Percentiles rank a stretch among this genome's conserved stretches.
These are phyloP conservation scores for Vitis labrusca DNA, from an alignment of 164 flowering plant genomes.

Conservation along the genomic window DNA sequence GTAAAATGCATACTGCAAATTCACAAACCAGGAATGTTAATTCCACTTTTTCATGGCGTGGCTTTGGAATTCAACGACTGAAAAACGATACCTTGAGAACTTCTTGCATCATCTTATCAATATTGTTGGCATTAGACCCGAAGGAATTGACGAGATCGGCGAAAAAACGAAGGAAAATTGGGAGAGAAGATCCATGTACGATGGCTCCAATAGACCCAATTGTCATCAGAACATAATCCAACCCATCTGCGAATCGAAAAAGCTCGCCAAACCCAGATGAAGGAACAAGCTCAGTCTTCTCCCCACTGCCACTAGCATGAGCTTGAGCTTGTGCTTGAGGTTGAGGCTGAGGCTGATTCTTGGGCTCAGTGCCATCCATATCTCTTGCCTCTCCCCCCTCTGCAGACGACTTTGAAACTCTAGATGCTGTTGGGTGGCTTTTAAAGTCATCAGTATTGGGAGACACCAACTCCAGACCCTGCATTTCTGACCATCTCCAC, in stretches of 20 bases:
- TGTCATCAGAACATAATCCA: constrained; percentile 78
- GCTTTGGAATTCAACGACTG: background rate
- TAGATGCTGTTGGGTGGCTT: constrained; percentile 8
- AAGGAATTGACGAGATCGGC: constrained; percentile 99
- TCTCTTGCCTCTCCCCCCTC: constrained; percentile 13
- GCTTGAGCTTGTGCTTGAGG: background rate
- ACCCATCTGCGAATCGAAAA: constrained; percentile 86
- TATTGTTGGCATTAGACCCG: constrained; percentile 76
- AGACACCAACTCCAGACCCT: constrained; percentile 58
- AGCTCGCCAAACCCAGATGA: constrained; percentile 63
- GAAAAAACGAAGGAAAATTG: constrained; percentile 91
- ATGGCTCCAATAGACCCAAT: constrained; percentile 87
- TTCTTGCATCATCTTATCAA: constrained; percentile 90
- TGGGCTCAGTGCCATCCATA: constrained; percentile 26
- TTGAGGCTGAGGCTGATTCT: background rate
- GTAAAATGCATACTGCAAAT: constrained; percentile 87
- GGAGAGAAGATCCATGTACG: constrained; percentile 91
- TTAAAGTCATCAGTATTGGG: constrained; percentile 7
- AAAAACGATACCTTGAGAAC: constrained; percentile 67
- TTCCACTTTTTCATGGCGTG: background rate
- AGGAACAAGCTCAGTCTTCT: constrained; percentile 44
- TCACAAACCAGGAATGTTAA: constrained; percentile 1
- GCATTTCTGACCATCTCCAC: constrained; percentile 93
- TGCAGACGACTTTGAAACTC: constrained; percentile 7
- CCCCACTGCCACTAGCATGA: constrained; percentile 16